These are phyloP conservation scores for Rhytidiadelphus loreus DNA, from an alignment of 225 moss, liverwort and hornwort species.

Conservation along the genomic window DNA sequence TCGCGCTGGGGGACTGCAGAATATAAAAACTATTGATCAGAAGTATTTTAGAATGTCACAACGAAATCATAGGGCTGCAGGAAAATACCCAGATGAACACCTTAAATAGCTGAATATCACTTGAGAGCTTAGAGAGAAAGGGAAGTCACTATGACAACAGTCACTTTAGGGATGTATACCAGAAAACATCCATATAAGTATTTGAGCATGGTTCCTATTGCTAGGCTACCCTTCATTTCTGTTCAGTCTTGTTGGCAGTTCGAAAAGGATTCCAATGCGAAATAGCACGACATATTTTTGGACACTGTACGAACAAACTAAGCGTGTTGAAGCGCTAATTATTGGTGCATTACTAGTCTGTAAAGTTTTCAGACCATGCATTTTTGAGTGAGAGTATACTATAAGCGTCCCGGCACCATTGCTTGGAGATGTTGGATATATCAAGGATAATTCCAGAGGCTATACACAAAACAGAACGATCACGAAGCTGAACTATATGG, in stretches of 20 bases:
- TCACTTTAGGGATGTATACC: not conserved
- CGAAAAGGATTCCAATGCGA: not conserved
- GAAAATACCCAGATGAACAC: not conserved
- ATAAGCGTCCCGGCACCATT: not conserved
- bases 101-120: not conserved
- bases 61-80: not conserved
- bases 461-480: not conserved
- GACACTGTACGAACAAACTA: not conserved
- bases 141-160: not conserved
- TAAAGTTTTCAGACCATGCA: not conserved
- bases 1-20: conserved; percentile 69
- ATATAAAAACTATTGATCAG: not conserved
- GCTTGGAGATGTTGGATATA: not conserved
- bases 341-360: too few species aligned
- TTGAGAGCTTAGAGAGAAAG: not conserved
- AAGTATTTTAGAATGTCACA: not conserved
- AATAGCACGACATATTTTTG: not conserved
- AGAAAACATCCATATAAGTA: too few species aligned
- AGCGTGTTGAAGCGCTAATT: not conserved
- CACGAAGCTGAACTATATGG: not conserved
- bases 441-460: not conserved
- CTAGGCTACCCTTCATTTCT: not conserved
- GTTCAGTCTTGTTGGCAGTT: not conserved
- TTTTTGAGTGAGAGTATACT: not conserved
- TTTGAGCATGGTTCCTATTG: too few species aligned